A percentile compares a stretch with the other conserved stretches of the same genome.
phyloP scores from a whole-genome alignment of 805 yeast species.

The Cyberlindnera subsufficiens region DNA sequence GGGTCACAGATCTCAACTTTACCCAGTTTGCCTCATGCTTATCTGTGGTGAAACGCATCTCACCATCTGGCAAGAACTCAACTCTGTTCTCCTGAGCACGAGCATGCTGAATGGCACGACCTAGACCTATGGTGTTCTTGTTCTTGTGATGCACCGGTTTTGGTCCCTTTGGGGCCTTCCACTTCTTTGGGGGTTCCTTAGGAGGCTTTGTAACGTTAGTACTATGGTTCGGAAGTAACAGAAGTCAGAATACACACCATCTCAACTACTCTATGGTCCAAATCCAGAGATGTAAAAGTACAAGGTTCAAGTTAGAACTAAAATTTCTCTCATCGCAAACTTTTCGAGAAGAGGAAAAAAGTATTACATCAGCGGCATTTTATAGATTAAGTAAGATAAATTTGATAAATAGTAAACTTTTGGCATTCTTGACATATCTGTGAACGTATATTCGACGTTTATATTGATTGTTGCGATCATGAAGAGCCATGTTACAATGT shows the following conservation, averaged over 20 bases:
- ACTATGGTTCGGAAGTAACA: not conserved
- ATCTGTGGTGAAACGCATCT: constrained; percentile 80
- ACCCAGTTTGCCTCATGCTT: constrained; percentile 86
- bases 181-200: constrained; percentile 54
- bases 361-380: no score
- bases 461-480: not conserved
- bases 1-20: constrained; percentile 87
- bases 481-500: not conserved
- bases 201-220: constrained; percentile 24
- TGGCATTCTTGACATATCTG: no score
- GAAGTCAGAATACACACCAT: not conserved
- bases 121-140: constrained; percentile 79
- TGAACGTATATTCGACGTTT: no score
- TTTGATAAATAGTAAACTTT: no score
- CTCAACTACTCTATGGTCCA: not conserved
- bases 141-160: constrained; percentile 82
- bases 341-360: not conserved
- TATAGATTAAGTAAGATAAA: no score
- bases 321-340: constrained; percentile 1
- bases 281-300: no score
- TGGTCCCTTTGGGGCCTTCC: constrained; percentile 91
- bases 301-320: not conserved
- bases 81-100: constrained; percentile 64
- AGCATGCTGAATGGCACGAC: constrained; percentile 74
- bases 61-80: constrained; percentile 77